A percentile compares a stretch with the other conserved stretches of the same genome.
phyloP scores from a whole-genome alignment of 2,329 filamentous ascomycete species.

The Emergomyces orientalis region DNA sequence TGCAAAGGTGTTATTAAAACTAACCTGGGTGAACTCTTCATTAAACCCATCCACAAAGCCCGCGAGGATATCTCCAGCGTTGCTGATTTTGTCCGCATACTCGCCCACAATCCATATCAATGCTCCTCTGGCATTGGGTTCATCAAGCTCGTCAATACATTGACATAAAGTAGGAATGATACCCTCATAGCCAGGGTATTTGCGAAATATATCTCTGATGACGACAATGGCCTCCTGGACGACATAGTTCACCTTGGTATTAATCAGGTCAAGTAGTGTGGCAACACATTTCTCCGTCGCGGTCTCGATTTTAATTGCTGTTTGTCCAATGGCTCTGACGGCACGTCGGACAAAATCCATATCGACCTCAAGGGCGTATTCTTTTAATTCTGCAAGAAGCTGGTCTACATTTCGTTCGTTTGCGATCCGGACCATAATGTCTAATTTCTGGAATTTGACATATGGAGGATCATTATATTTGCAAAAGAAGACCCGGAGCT shows the following conservation, averaged over 20 bases:
- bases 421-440: conserved; percentile 98
- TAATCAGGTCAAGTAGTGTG: conserved; percentile 83
- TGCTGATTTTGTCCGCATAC: conserved; percentile 98
- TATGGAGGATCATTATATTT: conserved; percentile 99
- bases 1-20: conserved; percentile 23
- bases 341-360: conserved; percentile 97
- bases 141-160: conserved; percentile 93
- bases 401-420: conserved; percentile 97
- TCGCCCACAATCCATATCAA: conserved; percentile 99
- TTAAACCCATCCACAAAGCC: conserved; percentile 90
- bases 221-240: conserved; percentile 98
- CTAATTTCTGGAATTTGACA: conserved; percentile 92
- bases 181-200: conserved; percentile 95
- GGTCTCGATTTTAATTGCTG: conserved; percentile 95
- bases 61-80: conserved; percentile 87
- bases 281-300: conserved; percentile 95
- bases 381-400: conserved; percentile 84
- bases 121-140: conserved; percentile 79
- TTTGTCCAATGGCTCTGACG: conserved; percentile 92
- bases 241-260: conserved; percentile 97
- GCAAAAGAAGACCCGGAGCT: conserved; percentile 97
- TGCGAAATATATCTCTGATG: conserved; percentile 95
- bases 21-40: conserved; percentile 88
- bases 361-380: conserved; percentile 95
- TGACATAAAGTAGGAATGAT: conserved; percentile 95